Conservation (phyloP, 2,329 filamentous ascomycete species). For the Paraphoma sp. region DNA sequence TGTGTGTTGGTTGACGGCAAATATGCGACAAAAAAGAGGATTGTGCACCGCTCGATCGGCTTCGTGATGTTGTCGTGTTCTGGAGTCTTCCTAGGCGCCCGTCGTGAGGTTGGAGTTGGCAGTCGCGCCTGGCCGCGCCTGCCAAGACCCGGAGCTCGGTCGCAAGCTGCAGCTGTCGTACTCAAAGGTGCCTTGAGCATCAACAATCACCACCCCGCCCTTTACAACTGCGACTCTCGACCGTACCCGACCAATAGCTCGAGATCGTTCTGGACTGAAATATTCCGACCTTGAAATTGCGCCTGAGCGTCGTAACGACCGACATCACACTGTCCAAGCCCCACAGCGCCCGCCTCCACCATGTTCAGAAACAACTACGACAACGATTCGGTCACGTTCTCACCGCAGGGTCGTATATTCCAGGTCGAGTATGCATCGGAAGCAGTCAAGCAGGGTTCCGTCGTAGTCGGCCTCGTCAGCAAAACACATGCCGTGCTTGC, state of each 20-base stretch:
- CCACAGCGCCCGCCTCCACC: slow-evolving; percentile 49
- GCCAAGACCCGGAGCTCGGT: slow-evolving; percentile 20
- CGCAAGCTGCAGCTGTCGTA: slow-evolving; percentile 29
- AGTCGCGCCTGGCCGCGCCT: slow-evolving; percentile 16
- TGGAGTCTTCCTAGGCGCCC: slow-evolving; percentile 14
- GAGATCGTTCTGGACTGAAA: not conserved
- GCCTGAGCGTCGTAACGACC: not conserved
- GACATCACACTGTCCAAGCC: slow-evolving; percentile 4
- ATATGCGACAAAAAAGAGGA: not conserved
- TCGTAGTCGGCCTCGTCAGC: slow-evolving; percentile 95
- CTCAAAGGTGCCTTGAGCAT: slow-evolving; percentile 31
- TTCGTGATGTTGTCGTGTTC: slow-evolving; percentile 2
- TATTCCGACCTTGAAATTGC: not conserved
- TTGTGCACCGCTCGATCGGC: not conserved
- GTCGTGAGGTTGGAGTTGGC: slow-evolving; percentile 11
- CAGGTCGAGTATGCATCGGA: slow-evolving; percentile 99
- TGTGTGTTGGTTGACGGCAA: not conserved
- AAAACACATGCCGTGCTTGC: slow-evolving; percentile 97
- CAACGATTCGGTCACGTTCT: slow-evolving; percentile 99
- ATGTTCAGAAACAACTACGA: slow-evolving; percentile 99
- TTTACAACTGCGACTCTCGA: slow-evolving; percentile 1
- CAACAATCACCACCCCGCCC: slow-evolving; percentile 21
- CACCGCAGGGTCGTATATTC: slow-evolving; percentile 98
- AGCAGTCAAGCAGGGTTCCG: slow-evolving; percentile 98
- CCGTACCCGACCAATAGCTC: not conserved